Base-by-base conservation (phyloP, 306 rosid genomes). In the Senna siamea region DNA sequence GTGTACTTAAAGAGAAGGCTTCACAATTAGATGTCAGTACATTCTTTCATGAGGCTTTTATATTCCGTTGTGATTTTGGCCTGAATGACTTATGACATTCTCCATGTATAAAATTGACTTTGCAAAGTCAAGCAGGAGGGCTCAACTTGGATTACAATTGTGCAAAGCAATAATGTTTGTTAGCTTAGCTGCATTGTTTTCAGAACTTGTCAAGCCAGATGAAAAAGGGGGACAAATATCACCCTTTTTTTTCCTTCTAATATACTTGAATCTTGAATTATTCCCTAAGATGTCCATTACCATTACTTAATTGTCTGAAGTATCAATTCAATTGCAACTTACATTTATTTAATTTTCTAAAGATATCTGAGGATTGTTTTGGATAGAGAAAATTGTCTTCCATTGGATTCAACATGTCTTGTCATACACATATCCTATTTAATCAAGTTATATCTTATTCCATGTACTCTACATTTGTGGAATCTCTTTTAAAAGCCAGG, bases 1-100 rank as follows among this genome's bases (percentile, higher is more conserved):
- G 6, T 58, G 95, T 89, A 62, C 95, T 91, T 73, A 81, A 81
- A 85, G 94, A 87, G 79, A 94, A 85, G 81, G 96, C 97, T 76
- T 85, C 89, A 46, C 81, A 69, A 43, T 81, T 91, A 81, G 82
- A 84, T 74, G 98, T 94, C 80, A 77, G 94, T 82, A 73, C 82
- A 51, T 50, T 40, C 66, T 41, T 67, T 78, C 67, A 32, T 38
- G 53, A 30, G 55, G 60, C 59, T 53, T 41, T 81, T 53, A 17
- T 50, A 4, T 66, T 77, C 55, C 43, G 51, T 9, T 57, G 23
- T 30, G 43, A 43, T 13, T 52, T 66, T 47, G 65, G 76, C 50
- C 30, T 69, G 58, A 70, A 38, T 77, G 58, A 59, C 28, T 53
- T 38, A 23, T 75, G 62, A 55, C 58, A 58, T 44, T 66, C 26